Evolutionary conservation across 768 basidiomycete genomes (phyloP), one percentile per base, ranked within the genome.

Genomic region (Panaeolus papilionaceus): DNA sequence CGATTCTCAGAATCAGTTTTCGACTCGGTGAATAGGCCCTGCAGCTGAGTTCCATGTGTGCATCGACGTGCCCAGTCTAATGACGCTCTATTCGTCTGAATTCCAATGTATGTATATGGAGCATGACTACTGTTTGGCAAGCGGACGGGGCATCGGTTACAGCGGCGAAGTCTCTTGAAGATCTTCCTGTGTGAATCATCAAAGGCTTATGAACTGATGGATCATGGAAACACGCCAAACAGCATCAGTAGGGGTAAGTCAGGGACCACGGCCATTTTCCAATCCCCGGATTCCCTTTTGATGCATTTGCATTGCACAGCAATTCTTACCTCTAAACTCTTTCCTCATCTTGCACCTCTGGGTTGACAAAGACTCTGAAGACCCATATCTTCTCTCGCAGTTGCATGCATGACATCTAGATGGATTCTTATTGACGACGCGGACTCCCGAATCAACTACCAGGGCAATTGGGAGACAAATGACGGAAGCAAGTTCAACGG

Each of bases 381-480:
- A 16, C 26, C 11, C 54, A 14, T 18, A 51, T 12, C 14, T 37
- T 23, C 6, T 37, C 28, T 58, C 28, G 10, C 14, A 58, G 14
- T 37, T 58, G 54, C 54, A 33, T 58, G 54, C 14, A 58, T 58
- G 54, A 58, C 54, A 26, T 58, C 54, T 58, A 58, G 54, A 33
- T 58, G 54, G 54, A 58, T 58, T 9, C 26, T 33, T 37, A 58
- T 58, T 58, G 54, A 58, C 33, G 54, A 58, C 14, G 54, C 16
- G 54, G 54, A 58, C 54, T 58, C 54, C 26, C 54, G 54, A 58
- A 58, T 58, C 33, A n/a, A 58, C 54, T 58, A 58, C 33, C 54
- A 58, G 20, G 54, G 54, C 26, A 58, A 58, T 12, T 58, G 54
- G 54, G 54, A 58, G 54, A 33, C 54, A 3, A 10, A 9, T 16